Conservation (phyloP, 2,329 filamentous ascomycete species). For the Colletotrichum sp. region DNA sequence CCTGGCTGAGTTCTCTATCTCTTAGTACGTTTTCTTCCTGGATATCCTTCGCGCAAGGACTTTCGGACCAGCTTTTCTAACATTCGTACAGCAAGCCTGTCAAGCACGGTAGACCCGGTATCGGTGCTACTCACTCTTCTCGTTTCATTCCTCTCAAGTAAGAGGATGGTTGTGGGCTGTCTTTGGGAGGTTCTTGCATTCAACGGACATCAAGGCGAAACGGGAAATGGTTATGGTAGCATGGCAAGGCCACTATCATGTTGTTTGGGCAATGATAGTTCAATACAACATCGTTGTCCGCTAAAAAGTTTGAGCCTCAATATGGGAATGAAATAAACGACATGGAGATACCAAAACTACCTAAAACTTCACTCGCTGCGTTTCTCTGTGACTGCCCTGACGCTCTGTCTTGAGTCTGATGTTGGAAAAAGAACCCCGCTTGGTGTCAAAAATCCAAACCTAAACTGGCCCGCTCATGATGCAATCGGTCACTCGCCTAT, state of each 20-base stretch:
- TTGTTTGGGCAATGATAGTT: slow-evolving; percentile 25
- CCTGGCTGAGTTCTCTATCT: slow-evolving; percentile 99
- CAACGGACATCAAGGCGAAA: slow-evolving; percentile 62
- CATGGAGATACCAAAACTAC: slow-evolving; percentile 17
- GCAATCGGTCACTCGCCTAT: background rate
- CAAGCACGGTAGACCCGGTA: slow-evolving; percentile 99
- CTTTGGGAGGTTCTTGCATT: slow-evolving; percentile 58
- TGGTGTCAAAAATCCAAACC: background rate
- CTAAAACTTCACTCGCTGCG: background rate
- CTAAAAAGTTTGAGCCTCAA: slow-evolving; percentile 20
- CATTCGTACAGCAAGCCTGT: slow-evolving; percentile 82
- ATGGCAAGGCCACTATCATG: slow-evolving; percentile 30
- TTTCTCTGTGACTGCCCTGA: background rate
- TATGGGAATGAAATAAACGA: slow-evolving; percentile 21
- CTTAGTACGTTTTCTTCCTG: slow-evolving; percentile 79
- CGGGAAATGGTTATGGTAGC: slow-evolving; percentile 59
- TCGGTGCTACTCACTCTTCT: slow-evolving; percentile 99
- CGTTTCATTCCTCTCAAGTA: slow-evolving; percentile 99
- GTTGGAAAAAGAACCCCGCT: background rate
- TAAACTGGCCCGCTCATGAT: background rate
- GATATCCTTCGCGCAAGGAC: background rate
- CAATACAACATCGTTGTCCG: slow-evolving; percentile 27
- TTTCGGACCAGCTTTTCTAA: slow-evolving; percentile 46
- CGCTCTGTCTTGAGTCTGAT: background rate
- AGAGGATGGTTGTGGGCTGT: slow-evolving; percentile 61